phyloP scores from a whole-genome alignment of 1,284 basidiomycete species.

The Neonothopanus nambi region DNA sequence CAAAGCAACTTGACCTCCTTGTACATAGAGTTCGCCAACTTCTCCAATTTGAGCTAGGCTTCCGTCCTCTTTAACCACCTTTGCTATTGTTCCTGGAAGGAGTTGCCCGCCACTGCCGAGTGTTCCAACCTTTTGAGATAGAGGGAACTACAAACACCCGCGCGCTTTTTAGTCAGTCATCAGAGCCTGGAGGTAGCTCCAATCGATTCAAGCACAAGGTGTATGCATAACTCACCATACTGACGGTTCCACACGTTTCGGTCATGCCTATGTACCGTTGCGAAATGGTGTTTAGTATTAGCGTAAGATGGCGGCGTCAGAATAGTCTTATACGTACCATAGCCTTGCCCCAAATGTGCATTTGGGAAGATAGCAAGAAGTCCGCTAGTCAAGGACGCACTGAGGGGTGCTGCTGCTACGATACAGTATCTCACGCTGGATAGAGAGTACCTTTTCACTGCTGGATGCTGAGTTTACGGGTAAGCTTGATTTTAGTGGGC shows the following conservation, averaged over 20 bases:
- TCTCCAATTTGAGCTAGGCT: conserved; percentile 18
- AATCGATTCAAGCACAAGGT: background rate
- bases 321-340: conserved; percentile 37
- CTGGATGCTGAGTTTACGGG: conserved; percentile 39
- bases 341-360: conserved; percentile 45
- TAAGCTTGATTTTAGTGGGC: background rate
- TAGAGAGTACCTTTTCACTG: conserved; percentile 52
- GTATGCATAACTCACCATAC: conserved; percentile 13
- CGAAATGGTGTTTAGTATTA: background rate
- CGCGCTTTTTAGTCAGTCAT: too few relatives aligned
- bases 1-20: conserved; percentile 18
- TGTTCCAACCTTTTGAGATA: conserved; percentile 21
- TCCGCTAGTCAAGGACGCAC: conserved; percentile 46
- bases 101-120: conserved; percentile 24
- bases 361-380: conserved; percentile 44
- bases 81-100: conserved; percentile 20
- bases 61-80: conserved; percentile 22
- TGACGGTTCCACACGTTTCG: conserved; percentile 23
- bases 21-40: conserved; percentile 18
- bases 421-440: conserved; percentile 48
- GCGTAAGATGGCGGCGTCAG: background rate
- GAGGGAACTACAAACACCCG: conserved; percentile 14
- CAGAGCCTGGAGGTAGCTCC: too few relatives aligned
- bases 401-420: conserved; percentile 60
- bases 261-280: conserved; percentile 22